A percentile compares a stretch with the other conserved stretches of the same genome.
These are phyloP conservation scores for Neofusicoccum parvum DNA, from an alignment of 2,329 filamentous ascomycete species.

Conservation along the genomic window DNA sequence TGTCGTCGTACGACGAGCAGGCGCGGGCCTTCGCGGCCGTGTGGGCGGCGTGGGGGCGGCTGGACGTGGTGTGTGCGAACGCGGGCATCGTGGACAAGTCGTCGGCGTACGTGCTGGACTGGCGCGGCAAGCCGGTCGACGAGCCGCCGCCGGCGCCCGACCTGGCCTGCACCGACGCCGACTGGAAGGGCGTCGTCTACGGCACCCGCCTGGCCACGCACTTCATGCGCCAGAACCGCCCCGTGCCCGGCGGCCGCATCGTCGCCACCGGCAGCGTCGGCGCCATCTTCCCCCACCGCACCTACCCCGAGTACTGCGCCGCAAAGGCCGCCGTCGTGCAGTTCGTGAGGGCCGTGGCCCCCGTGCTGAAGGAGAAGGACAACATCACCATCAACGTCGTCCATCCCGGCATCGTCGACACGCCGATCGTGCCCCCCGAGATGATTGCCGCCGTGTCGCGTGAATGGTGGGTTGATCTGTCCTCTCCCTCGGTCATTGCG, in stretches of 20 bases:
- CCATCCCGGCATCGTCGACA: conserved; percentile 52
- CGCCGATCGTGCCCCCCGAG: conserved; percentile 31
- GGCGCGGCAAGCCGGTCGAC: conserved; percentile 29
- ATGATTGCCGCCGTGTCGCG: conserved; percentile 24
- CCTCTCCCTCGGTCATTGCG: too few species aligned
- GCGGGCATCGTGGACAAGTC: conserved; percentile 52
- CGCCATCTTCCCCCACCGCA: conserved; percentile 47
- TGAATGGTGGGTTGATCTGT: not conserved
- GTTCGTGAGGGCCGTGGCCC: conserved; percentile 32
- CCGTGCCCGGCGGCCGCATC: conserved; percentile 46
- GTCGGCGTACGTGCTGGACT: conserved; percentile 49
- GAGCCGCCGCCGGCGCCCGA: conserved; percentile 50
- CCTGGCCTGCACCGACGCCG: conserved; percentile 50
- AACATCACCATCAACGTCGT: conserved; percentile 54
- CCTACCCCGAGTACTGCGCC: conserved; percentile 54
- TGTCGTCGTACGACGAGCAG: conserved; percentile 51
- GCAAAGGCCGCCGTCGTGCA: conserved; percentile 50
- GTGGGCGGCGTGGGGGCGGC: conserved; percentile 47
- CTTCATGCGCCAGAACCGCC: conserved; percentile 55
- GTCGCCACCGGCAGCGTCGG: conserved; percentile 49
- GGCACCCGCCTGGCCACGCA: conserved; percentile 54
- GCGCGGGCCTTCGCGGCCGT: conserved; percentile 46
- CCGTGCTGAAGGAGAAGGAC: conserved; percentile 42
- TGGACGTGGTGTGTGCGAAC: conserved; percentile 55
- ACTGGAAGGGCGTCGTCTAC: conserved; percentile 56